Conservation (phyloP, 2,329 filamentous ascomycete species). For the Venturiaceae sp. region DNA sequence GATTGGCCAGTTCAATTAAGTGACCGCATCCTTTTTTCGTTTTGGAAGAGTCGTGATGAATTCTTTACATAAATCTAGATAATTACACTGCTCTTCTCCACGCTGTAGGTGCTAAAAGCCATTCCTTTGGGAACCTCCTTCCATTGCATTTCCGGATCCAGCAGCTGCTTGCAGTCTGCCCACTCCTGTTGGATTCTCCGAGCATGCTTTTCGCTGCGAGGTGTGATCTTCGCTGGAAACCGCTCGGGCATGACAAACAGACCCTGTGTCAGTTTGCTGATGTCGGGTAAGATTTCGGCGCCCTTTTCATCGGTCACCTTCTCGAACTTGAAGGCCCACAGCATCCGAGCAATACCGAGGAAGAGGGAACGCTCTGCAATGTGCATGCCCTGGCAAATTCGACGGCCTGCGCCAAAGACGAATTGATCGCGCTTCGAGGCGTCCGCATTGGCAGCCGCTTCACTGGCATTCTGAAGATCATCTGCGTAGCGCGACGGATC, state of each 20-base stretch:
- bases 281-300: conserved; percentile 47
- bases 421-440: conserved; percentile 40
- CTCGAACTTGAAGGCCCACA: conserved; percentile 48
- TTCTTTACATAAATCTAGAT: too few relatives aligned
- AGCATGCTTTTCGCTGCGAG: conserved; percentile 36
- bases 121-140: too few relatives aligned
- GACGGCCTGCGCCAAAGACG: conserved; percentile 45
- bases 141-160: too few relatives aligned
- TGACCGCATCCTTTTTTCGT: too few relatives aligned
- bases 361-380: conserved; percentile 41
- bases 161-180: too few relatives aligned
- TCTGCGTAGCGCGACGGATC: conserved; percentile 22
- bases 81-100: too few relatives aligned
- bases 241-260: conserved; percentile 30
- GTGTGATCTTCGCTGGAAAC: conserved; percentile 44
- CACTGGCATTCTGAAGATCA: conserved; percentile 19
- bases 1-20: too few relatives aligned
- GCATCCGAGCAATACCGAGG: conserved; percentile 44
- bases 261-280: conserved; percentile 45
- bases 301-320: conserved; percentile 32
- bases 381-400: conserved; percentile 50
- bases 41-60: too few relatives aligned
- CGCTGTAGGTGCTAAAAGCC: too few relatives aligned
- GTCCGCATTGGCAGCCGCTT: conserved; percentile 25
- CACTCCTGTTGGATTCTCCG: too few relatives aligned